phyloP scores from a whole-genome alignment of 2,329 filamentous ascomycete species.

The Fonsecaea nubica region DNA sequence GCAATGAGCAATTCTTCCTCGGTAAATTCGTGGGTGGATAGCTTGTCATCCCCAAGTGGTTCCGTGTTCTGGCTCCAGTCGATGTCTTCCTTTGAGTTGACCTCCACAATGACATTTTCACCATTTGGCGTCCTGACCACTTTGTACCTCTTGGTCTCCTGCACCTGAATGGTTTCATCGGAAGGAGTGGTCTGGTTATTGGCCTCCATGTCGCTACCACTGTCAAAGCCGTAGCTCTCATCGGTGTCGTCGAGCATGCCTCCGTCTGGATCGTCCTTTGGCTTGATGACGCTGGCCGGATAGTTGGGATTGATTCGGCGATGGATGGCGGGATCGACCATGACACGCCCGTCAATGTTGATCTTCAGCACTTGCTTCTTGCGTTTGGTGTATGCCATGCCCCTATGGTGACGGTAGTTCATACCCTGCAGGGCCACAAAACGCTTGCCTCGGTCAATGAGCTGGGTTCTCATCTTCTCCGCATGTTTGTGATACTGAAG shows the following conservation, averaged over 20 bases:
- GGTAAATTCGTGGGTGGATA: conserved; percentile 63
- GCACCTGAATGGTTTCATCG: conserved; percentile 44
- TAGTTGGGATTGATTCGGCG: conserved; percentile 88
- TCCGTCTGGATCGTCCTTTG: conserved; percentile 67
- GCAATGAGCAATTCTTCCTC: conserved; percentile 86
- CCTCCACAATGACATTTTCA: conserved; percentile 58
- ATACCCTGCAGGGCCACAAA: conserved; percentile 82
- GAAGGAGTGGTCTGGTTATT: conserved; percentile 44
- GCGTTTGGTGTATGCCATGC: conserved; percentile 83
- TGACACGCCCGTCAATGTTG: conserved; percentile 84
- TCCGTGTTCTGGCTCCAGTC: conserved; percentile 60
- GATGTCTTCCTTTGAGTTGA: conserved; percentile 63
- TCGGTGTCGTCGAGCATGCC: conserved; percentile 39
- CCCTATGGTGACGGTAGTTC: conserved; percentile 78
- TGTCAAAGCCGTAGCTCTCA: conserved; percentile 44
- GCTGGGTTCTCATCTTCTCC: conserved; percentile 65
- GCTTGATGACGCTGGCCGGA: conserved; percentile 73
- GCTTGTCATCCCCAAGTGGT: conserved; percentile 60
- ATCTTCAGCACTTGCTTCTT: conserved; percentile 77
- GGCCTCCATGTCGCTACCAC: conserved; percentile 44
- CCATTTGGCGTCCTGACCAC: conserved; percentile 62
- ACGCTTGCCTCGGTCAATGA: conserved; percentile 82
- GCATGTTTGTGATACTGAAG: conserved; percentile 80
- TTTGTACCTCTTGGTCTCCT: conserved; percentile 59
- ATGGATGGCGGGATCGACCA: conserved; percentile 85